Evolutionary conservation across 148 eudicot genomes (phyloP).

Genomic region (Cornus florida): DNA sequence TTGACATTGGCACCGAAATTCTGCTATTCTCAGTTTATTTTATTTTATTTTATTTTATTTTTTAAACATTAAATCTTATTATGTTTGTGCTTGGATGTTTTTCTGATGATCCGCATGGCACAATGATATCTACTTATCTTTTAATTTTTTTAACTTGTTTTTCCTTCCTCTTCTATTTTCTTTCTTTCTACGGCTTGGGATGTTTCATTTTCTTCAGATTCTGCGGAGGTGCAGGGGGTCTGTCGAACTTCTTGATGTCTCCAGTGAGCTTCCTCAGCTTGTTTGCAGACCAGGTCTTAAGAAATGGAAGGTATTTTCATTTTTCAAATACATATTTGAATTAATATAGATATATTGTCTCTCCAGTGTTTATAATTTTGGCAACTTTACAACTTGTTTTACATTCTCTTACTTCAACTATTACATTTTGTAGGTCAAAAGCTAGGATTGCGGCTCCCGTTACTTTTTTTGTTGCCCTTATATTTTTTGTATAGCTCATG

Average conservation of each 20-base stretch:
- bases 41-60: too few relatives aligned
- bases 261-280: constrained; percentile 82
- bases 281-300: constrained; percentile 93
- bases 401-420: too few relatives aligned
- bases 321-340: neutral
- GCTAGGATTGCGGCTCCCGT: too few relatives aligned
- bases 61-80: neutral
- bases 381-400: too few relatives aligned
- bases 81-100: neutral
- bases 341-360: too few relatives aligned
- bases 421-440: too few relatives aligned
- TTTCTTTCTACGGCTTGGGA: constrained; percentile 3
- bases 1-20: neutral
- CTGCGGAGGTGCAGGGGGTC: constrained; percentile 77
- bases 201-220: constrained; percentile 42
- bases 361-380: too few relatives aligned
- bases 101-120: neutral
- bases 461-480: too few relatives aligned
- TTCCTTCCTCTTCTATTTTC: neutral
- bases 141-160: neutral
- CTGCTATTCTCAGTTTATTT: neutral
- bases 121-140: neutral
- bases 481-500: too few relatives aligned
- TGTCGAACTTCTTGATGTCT: constrained; percentile 92
- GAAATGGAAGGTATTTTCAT: constrained; percentile 72